Evolutionary conservation across 768 basidiomycete genomes (phyloP), one percentile per base, ranked within the genome.

Genomic region (Termitomyces sp.): DNA sequence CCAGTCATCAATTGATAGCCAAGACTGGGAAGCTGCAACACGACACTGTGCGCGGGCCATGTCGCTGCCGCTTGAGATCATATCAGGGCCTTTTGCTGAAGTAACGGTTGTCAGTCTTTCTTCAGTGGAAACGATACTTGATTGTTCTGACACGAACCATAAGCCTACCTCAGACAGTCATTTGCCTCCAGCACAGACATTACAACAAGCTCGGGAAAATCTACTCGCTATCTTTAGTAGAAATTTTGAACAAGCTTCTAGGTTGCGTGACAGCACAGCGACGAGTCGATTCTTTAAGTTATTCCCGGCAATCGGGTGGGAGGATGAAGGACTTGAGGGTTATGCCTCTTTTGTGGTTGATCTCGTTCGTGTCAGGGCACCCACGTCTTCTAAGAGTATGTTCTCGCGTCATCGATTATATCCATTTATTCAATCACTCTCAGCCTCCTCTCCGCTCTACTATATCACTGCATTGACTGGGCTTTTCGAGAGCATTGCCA

Each of bases 1-100:
- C 11, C 77, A 94, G 83, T 84, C 84, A 0, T 89, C 96, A 1
- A 95, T 98, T 35, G 88, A 90, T 35, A 79, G 77, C 49, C 85
- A 91, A 65, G 97, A 98, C 69, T 99, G 97, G 97, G 97, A 99
- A 72, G 85, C 91, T 3, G 97, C 97, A 4, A 88, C 95, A 0
- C 83, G 94, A 60, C 90, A 94, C 69, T 96, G 96, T 74, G 87
- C 92, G 36, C 81, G 94, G 22, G 96, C 95, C 2, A 96, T 96
- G 91, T 79, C 89, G 0, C 78, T 97, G 15, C 90, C 95, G 2
- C 69, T 76, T 7, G 85, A 89, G 46, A 88, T 99, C 40, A 85
- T 91, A 33, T 84, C 86, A 32, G 93, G 94, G 3, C 81, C 84
- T 4, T 98, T 97, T 69, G 92, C 96, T 7, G 93, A 91, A 70